Evolutionary conservation across 768 basidiomycete species (phyloP).

Genomic region (Baorangia bicolor): DNA sequence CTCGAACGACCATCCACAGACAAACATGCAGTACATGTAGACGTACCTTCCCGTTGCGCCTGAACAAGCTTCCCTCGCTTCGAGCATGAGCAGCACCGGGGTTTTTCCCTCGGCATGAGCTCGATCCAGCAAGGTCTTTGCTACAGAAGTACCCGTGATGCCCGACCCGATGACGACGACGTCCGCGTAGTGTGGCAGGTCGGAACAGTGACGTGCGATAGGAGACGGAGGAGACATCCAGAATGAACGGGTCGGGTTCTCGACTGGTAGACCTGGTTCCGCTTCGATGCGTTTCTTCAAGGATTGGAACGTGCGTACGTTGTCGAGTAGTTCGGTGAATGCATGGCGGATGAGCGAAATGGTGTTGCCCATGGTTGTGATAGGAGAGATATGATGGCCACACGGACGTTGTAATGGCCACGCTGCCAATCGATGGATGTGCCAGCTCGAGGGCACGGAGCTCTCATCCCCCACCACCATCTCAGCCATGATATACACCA

Average conservation of each 20-base stretch:
- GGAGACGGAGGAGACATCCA: conserved; percentile 60
- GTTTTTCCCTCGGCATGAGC: conserved; percentile 23
- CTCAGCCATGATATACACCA: conserved; percentile 6
- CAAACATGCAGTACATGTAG: too few species aligned
- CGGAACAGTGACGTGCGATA: conserved; percentile 39
- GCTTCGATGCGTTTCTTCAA: conserved; percentile 35
- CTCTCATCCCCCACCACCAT: neutral
- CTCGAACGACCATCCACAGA: neutral
- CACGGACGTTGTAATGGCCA: neutral
- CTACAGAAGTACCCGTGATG: conserved; percentile 66
- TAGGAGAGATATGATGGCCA: neutral
- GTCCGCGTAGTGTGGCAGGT: conserved; percentile 47
- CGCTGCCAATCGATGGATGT: conserved; percentile 5
- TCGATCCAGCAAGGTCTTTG: conserved; percentile 49
- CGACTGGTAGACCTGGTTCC: conserved; percentile 59
- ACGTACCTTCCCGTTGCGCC: conserved; percentile 72
- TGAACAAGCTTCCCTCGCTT: conserved; percentile 75
- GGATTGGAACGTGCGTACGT: conserved; percentile 19
- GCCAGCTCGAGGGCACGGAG: neutral
- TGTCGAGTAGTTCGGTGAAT: conserved; percentile 20
- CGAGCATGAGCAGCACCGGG: conserved; percentile 66
- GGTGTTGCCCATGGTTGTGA: conserved; percentile 27
- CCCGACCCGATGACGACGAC: conserved; percentile 77
- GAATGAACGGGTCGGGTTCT: conserved; percentile 55
- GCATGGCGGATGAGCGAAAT: conserved; percentile 22